Base-by-base conservation (phyloP, 1,284 basidiomycete genomes). In the Tilletia indica region DNA sequence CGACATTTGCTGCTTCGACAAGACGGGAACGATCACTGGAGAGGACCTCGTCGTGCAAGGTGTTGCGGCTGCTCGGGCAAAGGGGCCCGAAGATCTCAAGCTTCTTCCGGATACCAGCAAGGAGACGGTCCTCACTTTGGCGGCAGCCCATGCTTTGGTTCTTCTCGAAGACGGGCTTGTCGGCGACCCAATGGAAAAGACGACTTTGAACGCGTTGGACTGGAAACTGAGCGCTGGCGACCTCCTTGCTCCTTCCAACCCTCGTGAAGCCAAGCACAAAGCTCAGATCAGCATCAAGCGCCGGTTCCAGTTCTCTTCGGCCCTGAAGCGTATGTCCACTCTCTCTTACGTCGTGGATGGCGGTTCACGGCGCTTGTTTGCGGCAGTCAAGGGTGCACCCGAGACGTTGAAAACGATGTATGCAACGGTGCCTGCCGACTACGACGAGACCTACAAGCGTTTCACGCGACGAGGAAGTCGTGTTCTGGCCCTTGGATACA, bases 151-250 rank as follows among this genome's bases (percentile, higher is more conserved):
- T 82, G 95, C 97, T 0, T 87, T 99, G 3, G 96, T 99, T 25
- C 88, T 93, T 68, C 88, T 99, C 49, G 94, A 97, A 67, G 88
- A 88, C 81, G 96, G 94, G 3, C 87, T 97, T 48, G 95, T 99
- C 47, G 97, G 96, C 16, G 97, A 99, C 84, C 96, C 97, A 0
- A 99, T 99, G 96, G 96, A 99, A 85, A 96, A 96, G 86, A 96
- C 93, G 0, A 96, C 96, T 0, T 87, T 99, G 19, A 93, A 94
- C 76, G 92, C 94, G 1, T 88, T 99, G 64, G 90, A 93, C 72
- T 99, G 96, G 96, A 89, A 90, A 76, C 85, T 99, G 25, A 87
- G 87, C 49, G 92, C 91, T 85, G 92, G 92, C 88, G 77, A 75
- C 36, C 47, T 74, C 54, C 49, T 72, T 49, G 70, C 71, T 45